These are phyloP conservation scores for Acanthochlamys bracteata DNA, from an alignment of 106 monocot species.

Conservation along the genomic window DNA sequence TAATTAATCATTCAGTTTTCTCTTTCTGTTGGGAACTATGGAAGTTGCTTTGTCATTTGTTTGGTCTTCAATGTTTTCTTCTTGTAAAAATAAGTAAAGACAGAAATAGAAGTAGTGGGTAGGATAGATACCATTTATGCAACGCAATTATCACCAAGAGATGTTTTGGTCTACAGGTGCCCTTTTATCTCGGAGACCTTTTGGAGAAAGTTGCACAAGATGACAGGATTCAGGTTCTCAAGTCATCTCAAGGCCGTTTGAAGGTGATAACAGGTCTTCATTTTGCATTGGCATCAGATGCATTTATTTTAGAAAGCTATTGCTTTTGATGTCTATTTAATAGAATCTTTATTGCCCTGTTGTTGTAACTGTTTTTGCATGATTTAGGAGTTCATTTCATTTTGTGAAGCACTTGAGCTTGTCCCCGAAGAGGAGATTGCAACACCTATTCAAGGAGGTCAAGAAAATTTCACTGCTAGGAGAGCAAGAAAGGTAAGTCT, in stretches of 20 bases:
- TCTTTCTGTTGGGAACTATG: too few species aligned
- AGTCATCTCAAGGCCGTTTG: slow-evolving; percentile 53
- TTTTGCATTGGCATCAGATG: too few species aligned
- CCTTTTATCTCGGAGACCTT: slow-evolving; percentile 81
- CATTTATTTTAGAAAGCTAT: too few species aligned
- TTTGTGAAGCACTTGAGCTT: slow-evolving; percentile 88
- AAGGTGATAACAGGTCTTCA: too few species aligned
- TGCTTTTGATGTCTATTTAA: too few species aligned
- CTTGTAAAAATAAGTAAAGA: too few species aligned
- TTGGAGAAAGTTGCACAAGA: slow-evolving; percentile 62
- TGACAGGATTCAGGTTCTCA: slow-evolving; percentile 63
- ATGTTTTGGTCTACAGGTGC: slow-evolving; percentile 29
- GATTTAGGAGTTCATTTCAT: slow-evolving; percentile 87
- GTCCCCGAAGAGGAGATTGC: slow-evolving; percentile 85
- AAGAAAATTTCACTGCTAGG: slow-evolving; percentile 39
- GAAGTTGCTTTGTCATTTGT: too few species aligned
- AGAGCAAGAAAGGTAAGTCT: slow-evolving; percentile 76
- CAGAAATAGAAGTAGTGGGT: too few species aligned
- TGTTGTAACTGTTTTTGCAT: background rate
- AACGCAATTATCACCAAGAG: background rate
- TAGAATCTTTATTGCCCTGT: background rate
- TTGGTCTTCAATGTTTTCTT: too few species aligned
- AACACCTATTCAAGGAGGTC: slow-evolving; percentile 11
- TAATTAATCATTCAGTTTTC: too few species aligned
- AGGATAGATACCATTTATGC: too few species aligned